Base-by-base conservation (phyloP, 2,329 filamentous ascomycete genomes). In the Zymoseptoria ardabiliae region DNA sequence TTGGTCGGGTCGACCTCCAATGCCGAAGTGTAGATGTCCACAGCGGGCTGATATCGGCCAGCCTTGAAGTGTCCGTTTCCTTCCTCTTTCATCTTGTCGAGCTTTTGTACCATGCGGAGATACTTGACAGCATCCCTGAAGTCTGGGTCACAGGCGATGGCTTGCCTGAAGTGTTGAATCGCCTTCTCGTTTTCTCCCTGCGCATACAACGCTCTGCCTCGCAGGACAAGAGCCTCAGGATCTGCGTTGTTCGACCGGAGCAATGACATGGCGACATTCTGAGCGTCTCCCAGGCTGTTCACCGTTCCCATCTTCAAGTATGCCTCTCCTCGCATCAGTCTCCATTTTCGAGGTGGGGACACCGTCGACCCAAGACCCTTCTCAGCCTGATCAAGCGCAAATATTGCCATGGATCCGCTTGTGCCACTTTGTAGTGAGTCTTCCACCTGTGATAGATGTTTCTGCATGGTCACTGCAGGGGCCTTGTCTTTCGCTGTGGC, bases 111-210 rank as follows among this genome's bases (percentile, higher is more conserved):
- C 72, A 89, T 89, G 62, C 90, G 85, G 61, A 97, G 80, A 78
- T 90, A 93, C 77, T 91, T 95, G 68, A 96, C 84, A 7, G 92
- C 93, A 64, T 90, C 87, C 68, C 85, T 87, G 78, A 89, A 94
- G 74, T 99, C 94, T 8, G 94, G 94, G 68, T 97, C 94, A 73
- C 92, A 91, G 73, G 82, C 89, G 58, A 96, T 78, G 20, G 93
- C 94, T 77, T 94, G 90, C 65, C 91, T 85, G 78, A 97, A 94
- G 74, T 95, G 90, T 72, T 93, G 89, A 50, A 96, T 83, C 1
- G 94, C 93, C 80, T 97, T 96, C 2, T 95, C 90, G 70, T 96
- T 96, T 67, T 99, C 94, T 28, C 94, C 94, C 72, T 94, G 90
- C 3, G 86, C 87, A 70, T 97, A 97, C 54, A 96, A 82, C 17